Evolutionary conservation across 768 basidiomycete species (phyloP), one percentile per base, ranked within the genome.

Genomic region (Leccinum incarnatum): DNA sequence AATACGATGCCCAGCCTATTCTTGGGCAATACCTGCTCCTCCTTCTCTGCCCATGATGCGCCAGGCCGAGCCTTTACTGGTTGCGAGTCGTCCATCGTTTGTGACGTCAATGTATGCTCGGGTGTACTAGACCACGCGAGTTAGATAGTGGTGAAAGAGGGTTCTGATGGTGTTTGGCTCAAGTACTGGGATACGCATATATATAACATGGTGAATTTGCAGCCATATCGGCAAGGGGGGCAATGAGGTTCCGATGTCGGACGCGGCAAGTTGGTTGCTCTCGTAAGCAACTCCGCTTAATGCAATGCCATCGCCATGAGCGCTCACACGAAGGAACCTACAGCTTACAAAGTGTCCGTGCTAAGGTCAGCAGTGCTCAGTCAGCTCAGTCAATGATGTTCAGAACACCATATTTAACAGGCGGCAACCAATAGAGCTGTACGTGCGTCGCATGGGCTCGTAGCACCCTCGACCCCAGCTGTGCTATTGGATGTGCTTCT

Each of bases 31-130:
- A 79, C 73, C 32, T 86, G 84, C 17, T 79, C 76, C 60, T 87
- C 85, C 54, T 77, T 72, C 6, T 69, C 69, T 58, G 79, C 81
- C 85, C 85, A 86, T 19, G 83, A 79, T 23, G 79, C 77, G 1
- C 81, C 83, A 5, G 79, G 80, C 53, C 61, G 54, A 2, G 61
- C 65, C 46, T 78, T 76, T 29, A 61, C 61, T 46, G 54, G 42
- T 2, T 29, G 52, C 1, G 10, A 1, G 5, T 53, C 62, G 2
- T 36, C 40, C 62, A 69, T 69, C 19, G n/a, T 34, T 15, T 11
- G 32, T 8, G 21, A 34, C 36, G 55, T 52, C 9, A 21, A n/a
- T 42, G 42, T 19, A 19, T 45, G n/a, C 7, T 37, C 10, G 42
- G 42, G 19, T 2, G 51, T 34, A 21, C 10, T n/a, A 51, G 21